Evolutionary conservation across 2,329 filamentous ascomycete genomes (phyloP), one percentile per base, ranked within the genome.

Genomic region (Claviceps cyperi): DNA sequence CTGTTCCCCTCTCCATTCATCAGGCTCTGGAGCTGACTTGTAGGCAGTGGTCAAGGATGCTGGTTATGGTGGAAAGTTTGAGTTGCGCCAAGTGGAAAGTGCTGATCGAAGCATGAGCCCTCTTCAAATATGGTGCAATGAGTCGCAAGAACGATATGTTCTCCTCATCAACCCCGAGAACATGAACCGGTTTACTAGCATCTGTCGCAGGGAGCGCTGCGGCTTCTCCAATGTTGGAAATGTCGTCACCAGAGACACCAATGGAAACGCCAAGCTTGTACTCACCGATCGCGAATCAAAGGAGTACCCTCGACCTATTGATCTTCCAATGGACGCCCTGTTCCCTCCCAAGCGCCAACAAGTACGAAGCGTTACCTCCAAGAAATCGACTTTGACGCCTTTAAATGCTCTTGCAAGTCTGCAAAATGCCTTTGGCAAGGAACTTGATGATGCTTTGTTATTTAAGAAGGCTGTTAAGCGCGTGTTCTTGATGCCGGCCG

Each of bases 41-140:
- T 32, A 32, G 39, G 13, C n/a, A 59, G 58, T 96, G 46, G 89
- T 94, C 41, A 86, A 94, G 59, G 92, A 98, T 65, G 89, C 91
- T 46, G 88, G 88, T 1, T 84, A 87, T 49, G 92, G 92, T 50
- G 92, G 90, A 47, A 83, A 80, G 44, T 97, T 98, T 57, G 91
- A 98, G 66, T 76, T 98, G n/a, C 82, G 92, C 55, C 87, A 97
- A 61, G 77, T 98, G 38, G 89, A 96, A 63, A 95, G 80, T 63
- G 86, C 87, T 2, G 92, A 97, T 66, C 80, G 76, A 55, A 84
- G 87, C 62, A 91, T 98, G 85, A 95, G 87, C 60, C 92, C 92
- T 19, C 78, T 98, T 51, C 87, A 97, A 64, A 95, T 98, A 45
- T 97, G 91, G 90, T 96, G 92, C 66, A 94, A 91, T 59, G 91